Conservation (phyloP, 1,284 basidiomycete genomes). For the Mycosarcoma maydis region DNA sequence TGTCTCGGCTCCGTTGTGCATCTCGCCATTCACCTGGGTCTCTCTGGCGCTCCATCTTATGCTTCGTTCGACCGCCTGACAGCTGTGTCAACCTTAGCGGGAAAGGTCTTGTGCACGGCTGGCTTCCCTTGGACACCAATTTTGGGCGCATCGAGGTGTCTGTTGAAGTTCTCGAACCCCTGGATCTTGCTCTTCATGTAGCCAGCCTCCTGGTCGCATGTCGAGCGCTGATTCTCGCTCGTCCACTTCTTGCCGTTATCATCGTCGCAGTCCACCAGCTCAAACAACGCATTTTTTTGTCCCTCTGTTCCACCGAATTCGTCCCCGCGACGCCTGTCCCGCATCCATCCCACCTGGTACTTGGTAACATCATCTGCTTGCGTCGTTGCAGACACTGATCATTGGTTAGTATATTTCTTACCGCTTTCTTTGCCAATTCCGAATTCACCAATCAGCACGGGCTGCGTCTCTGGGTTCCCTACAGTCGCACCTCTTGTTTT, state of each 20-base stretch:
- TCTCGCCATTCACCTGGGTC: neutral
- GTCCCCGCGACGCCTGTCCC: no score
- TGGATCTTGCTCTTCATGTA: no score
- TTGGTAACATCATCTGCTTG: neutral
- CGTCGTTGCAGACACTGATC: constrained; percentile 46
- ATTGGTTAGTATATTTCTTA: constrained; percentile 53
- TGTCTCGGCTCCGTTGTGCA: neutral
- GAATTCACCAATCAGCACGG: neutral
- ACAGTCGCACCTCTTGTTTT: neutral
- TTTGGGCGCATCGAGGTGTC: no score
- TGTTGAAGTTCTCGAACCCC: no score
- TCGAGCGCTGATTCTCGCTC: neutral
- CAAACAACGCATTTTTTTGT: constrained; percentile 11
- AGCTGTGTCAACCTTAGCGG: no score
- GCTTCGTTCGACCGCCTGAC: no score
- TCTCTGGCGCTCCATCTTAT: neutral
- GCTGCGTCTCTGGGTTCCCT: neutral
- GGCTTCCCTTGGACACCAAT: no score
- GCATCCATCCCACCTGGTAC: neutral
- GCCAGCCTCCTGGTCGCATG: no score
- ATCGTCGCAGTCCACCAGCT: constrained; percentile 7
- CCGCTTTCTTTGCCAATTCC: constrained; percentile 10
- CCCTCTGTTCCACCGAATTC: no score
- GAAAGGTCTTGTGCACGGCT: no score
- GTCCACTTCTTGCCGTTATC: neutral